Evolutionary conservation across 345 rosid genomes (phyloP), one percentile per base, ranked within the genome.

Genomic region (Brassica rapa): DNA sequence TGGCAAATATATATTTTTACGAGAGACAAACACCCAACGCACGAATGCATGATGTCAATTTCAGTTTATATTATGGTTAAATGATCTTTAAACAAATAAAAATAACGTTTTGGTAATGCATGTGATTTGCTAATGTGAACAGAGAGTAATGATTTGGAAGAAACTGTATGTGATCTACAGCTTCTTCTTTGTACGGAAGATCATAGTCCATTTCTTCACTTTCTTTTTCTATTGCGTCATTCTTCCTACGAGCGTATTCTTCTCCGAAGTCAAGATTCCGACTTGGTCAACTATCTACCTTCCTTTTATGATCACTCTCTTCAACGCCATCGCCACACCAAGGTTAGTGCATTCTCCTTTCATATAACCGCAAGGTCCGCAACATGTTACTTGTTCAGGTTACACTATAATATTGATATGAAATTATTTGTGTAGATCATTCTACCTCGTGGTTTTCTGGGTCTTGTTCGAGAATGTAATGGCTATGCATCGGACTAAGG

Each of bases 401-500:
- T 23, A 59, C 39, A 64, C 1, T 46, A 4, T 46, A 6, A 12
- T 12, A 12, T 15, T 16, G 11, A 27, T 68, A 9, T n/a, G 27
- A 30, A 41, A 53, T 2, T 10, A 11, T 70, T 30, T 5, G 2
- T 5, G 68, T 83, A 88, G 91, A 76, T 88, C 92, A 57, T 33
- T 88, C 23, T 86, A 88, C 51, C 71, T 88, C 1, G 16, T 88
- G 82, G 12, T 83, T 12, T 87, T 78, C 7, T 88, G 92, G 92
- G 82, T 87, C 14, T 81, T 85, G n/a, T 87, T 85, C 59, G 90
- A 88, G 80, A 88, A 86, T 72, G 91, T 85, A 3, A 88, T 88
- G 89, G 85, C 91, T 35, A 76, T 86, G 71, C 91, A 88, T 66
- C 80, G 91, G 14, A 86, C 91, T 5, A 88, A 86, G 77, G 89